Evolutionary conservation across 1,139 yeast species (phyloP).

Genomic region (Nakaseomyces uthaithaninus): DNA sequence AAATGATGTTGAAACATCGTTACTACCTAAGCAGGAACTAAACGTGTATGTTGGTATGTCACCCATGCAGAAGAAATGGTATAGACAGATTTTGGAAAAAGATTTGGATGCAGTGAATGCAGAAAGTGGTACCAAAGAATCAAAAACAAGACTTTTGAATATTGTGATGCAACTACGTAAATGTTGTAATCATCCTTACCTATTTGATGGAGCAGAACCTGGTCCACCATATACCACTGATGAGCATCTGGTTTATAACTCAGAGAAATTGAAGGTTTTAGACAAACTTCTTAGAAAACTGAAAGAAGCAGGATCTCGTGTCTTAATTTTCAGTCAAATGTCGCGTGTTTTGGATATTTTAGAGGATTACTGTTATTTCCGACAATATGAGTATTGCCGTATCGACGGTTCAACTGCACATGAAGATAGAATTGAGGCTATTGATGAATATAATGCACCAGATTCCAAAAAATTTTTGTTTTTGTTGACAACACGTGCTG

Average conservation of each 20-base stretch:
- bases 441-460: constrained; percentile 83
- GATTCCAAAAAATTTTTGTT: constrained; percentile 78
- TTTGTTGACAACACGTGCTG: constrained; percentile 92
- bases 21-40: constrained; percentile 82
- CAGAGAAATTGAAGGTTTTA: constrained; percentile 83
- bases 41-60: constrained; percentile 92
- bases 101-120: constrained; percentile 97
- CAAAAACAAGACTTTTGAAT: constrained; percentile 79
- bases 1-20: constrained; percentile 84
- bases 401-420: constrained; percentile 94
- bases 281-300: constrained; percentile 74
- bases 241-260: constrained; percentile 79
- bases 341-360: constrained; percentile 81
- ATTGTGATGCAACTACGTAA: constrained; percentile 95
- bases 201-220: constrained; percentile 97
- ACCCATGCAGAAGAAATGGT: constrained; percentile 90
- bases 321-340: constrained; percentile 91
- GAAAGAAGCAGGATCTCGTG: constrained; percentile 76
- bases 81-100: constrained; percentile 76
- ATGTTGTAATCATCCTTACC: constrained; percentile 94
- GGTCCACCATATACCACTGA: constrained; percentile 98
- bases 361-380: constrained; percentile 83
- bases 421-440: constrained; percentile 85
- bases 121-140: constrained; percentile 78
- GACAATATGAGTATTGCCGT: constrained; percentile 81